Conservation (phyloP, 2,329 filamentous ascomycete species). For the Aspergillus spinulosporus region DNA sequence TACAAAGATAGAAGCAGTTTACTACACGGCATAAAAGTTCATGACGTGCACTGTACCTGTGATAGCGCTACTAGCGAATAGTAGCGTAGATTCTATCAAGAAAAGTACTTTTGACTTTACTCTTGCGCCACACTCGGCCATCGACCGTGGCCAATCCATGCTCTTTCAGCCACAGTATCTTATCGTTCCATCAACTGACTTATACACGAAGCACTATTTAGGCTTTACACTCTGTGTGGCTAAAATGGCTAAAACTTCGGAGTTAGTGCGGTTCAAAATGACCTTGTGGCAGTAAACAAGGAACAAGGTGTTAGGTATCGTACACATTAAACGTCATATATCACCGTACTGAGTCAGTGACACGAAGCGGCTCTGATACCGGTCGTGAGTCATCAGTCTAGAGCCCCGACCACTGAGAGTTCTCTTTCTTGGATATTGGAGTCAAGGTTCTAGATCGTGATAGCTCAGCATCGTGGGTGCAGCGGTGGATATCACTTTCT, state of each 20-base stretch:
- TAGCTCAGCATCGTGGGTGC: not conserved
- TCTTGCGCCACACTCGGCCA: slow-evolving; percentile 12
- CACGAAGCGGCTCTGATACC: not conserved
- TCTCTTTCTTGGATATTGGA: not conserved
- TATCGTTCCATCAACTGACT: no score
- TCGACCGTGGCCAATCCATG: not conserved
- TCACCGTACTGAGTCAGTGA: not conserved
- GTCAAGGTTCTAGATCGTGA: not conserved
- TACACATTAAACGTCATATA: not conserved
- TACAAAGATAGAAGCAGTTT: not conserved
- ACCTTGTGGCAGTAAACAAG: no score
- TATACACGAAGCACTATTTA: not conserved
- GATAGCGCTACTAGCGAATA: not conserved
- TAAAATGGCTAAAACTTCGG: not conserved
- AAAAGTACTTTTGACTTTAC: no score
- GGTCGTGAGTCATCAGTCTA: not conserved
- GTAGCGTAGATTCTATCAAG: not conserved
- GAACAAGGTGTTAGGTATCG: not conserved
- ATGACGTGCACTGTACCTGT: slow-evolving; percentile 1
- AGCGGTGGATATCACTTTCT: not conserved
- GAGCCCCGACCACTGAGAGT: not conserved
- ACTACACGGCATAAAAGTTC: not conserved
- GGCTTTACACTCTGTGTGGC: not conserved
- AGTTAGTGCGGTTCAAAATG: not conserved
- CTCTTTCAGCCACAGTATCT: not conserved